A percentile compares a stretch with the other conserved stretches of the same genome.
Conservation (phyloP, 202 grass and related monocot species). For the Eragrostis tef region DNA sequence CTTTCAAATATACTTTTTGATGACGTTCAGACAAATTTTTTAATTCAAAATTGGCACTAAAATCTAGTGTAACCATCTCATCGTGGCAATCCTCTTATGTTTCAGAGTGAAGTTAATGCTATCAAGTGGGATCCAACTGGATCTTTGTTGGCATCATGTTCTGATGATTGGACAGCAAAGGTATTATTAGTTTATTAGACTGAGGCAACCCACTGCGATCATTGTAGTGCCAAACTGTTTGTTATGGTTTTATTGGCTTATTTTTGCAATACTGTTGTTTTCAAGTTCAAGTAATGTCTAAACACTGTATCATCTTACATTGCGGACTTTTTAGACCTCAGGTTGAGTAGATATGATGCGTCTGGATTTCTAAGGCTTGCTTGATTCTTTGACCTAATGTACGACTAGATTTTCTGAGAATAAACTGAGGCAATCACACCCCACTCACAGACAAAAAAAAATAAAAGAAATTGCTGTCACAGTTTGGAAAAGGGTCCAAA, state of each 20-base stretch:
- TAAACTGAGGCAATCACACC: background rate
- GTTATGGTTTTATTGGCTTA: background rate
- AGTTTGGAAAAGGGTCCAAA: background rate
- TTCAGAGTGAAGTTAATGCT: conserved; percentile 93
- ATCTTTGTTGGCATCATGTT: conserved; percentile 91
- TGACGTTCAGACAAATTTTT: too few relatives aligned
- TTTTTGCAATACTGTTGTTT: conserved; percentile 16
- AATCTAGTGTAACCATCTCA: conserved; percentile 14
- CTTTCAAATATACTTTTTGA: conserved; percentile 35
- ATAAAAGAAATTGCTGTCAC: background rate
- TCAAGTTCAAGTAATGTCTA: conserved; percentile 18
- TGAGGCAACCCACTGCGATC: background rate
- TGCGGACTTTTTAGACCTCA: conserved; percentile 9
- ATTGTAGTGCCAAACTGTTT: background rate
- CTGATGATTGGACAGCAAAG: conserved; percentile 94
- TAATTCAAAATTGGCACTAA: too few relatives aligned
- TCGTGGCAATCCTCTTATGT: conserved; percentile 9
- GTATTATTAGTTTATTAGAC: conserved; percentile 50
- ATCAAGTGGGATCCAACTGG: conserved; percentile 99
- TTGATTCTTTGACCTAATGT: conserved; percentile 4
- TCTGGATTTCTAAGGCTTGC: background rate
- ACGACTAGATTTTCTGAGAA: background rate
- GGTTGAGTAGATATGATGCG: background rate
- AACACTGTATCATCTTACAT: conserved; percentile 17
- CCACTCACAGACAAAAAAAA: background rate